Evolutionary conservation across 176 grass and related monocot species (phyloP), one percentile per base, ranked within the genome.

Genomic region (Cenchrus americanus): DNA sequence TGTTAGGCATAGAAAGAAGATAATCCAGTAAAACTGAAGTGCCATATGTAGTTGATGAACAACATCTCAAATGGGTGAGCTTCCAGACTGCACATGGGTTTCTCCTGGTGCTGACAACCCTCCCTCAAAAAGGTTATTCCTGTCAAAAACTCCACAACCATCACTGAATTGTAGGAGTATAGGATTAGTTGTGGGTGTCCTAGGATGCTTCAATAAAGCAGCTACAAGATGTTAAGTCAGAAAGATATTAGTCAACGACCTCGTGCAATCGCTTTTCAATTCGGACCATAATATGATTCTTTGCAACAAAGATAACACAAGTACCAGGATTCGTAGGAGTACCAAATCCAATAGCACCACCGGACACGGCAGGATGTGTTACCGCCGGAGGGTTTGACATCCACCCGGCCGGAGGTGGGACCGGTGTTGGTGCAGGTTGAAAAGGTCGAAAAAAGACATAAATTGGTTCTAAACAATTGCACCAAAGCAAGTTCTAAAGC

Each of bases 341-440:
- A 58, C 87, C 89, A 76, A 98, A 92, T 81, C 97, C 97, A 86
- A 99, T 96, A 81, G 93, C 83, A 79, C 91, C 86, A 84, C 89
- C 97, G 89, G 97, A 93, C 44, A 95, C 89, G 50, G 87, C 83
- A 69, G 93, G 84, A 91, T 99, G 91, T 66, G 88, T 78, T 75
- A 96, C 89, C 71, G 86, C 85, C 81, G 93, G 71, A 90, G 97
- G 77, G 66, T 96, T 96, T 86, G 97, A 94, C 97, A 99, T 99
- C 97, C 97, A 99, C 30, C 97, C 97, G 46, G 93, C 97, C 73
- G 96, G 84, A 73, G 91, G 91, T 69, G 97, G 89, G 37, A 99
- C 93, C 51, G 96, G 89, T 72, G 93, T 76, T 76, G 83, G 91
- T 27, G 93, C 78, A 79, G 97, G 86, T 82, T 99, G 97, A 88